phyloP scores from a whole-genome alignment of 2,329 filamentous ascomycete species.

The Cadophora gregata region DNA sequence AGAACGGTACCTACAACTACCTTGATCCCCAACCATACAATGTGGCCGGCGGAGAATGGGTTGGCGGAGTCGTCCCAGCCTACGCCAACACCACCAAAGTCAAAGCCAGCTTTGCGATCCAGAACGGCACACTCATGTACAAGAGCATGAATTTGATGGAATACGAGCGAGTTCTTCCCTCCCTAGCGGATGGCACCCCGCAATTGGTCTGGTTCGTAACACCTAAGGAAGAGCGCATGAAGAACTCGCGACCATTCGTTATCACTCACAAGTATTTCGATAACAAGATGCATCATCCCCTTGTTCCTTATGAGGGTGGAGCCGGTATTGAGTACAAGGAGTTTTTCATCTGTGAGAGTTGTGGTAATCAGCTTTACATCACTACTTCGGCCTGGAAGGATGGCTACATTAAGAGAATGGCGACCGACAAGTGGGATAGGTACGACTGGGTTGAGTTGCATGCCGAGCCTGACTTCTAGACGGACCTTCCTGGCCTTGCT shows the following conservation, averaged over 20 bases:
- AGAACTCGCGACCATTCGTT: constrained; percentile 16
- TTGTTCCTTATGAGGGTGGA: constrained; percentile 1
- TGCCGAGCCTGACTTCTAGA: constrained; percentile 9
- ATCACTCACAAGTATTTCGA: neutral
- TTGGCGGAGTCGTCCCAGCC: neutral
- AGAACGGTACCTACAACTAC: constrained; percentile 15
- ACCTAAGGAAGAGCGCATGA: neutral
- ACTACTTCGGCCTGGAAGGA: constrained; percentile 14
- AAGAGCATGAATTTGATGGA: constrained; percentile 14
- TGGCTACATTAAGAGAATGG: neutral
- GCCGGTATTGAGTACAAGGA: constrained; percentile 5
- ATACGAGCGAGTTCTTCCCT: constrained; percentile 15
- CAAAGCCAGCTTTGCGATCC: neutral
- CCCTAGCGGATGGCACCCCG: constrained; percentile 3
- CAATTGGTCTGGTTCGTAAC: constrained; percentile 15
- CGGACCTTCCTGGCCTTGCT: no score
- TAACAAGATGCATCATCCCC: neutral
- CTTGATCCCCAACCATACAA: constrained; percentile 13
- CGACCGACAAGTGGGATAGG: constrained; percentile 11
- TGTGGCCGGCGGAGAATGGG: constrained; percentile 12
- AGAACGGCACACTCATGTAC: constrained; percentile 15
- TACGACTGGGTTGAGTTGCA: constrained; percentile 17
- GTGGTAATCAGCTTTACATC: constrained; percentile 16
- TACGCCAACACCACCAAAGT: constrained; percentile 1
- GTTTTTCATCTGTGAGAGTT: constrained; percentile 20